These are phyloP conservation scores for Rhypophila decipiens DNA, from an alignment of 495 filamentous ascomycete genomes.

Conservation along the genomic window DNA sequence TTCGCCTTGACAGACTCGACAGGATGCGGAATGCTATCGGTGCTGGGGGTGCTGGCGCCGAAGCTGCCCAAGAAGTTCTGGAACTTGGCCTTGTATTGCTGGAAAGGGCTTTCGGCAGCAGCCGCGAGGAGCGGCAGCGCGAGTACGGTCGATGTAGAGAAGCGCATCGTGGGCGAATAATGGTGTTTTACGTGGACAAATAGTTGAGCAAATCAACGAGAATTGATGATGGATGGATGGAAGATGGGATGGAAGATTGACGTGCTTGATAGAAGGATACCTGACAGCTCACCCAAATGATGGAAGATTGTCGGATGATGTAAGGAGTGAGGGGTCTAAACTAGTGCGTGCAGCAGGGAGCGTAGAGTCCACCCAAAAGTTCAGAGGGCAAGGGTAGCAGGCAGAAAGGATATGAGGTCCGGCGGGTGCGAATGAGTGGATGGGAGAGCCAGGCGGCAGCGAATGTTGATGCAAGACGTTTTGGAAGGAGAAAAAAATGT, in stretches of 20 bases:
- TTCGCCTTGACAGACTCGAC: conserved; percentile 32
- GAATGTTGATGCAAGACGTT: no score
- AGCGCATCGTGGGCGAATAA: conserved; percentile 55
- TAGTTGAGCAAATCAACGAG: neutral
- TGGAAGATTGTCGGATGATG: conserved; percentile 8
- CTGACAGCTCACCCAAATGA: neutral
- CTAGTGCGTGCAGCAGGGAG: neutral
- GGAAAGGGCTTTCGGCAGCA: conserved; percentile 44
- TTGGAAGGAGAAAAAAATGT: no score
- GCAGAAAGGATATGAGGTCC: no score
- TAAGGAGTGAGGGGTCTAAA: conserved; percentile 16
- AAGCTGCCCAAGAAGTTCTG: conserved; percentile 47
- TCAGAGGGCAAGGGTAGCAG: no score
- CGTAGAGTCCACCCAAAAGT: neutral
- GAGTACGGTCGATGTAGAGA: conserved; percentile 55
- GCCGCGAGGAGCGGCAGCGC: conserved; percentile 63
- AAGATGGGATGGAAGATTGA: neutral
- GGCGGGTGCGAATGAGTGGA: no score
- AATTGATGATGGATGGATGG: neutral
- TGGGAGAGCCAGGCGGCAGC: no score
- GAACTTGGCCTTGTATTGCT: conserved; percentile 63
- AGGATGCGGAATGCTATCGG: conserved; percentile 52
- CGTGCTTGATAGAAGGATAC: neutral
- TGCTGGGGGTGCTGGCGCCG: conserved; percentile 46
- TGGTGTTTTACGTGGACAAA: no score